Conservation (phyloP, 306 rosid genomes). For the Dalbergia cultrata region DNA sequence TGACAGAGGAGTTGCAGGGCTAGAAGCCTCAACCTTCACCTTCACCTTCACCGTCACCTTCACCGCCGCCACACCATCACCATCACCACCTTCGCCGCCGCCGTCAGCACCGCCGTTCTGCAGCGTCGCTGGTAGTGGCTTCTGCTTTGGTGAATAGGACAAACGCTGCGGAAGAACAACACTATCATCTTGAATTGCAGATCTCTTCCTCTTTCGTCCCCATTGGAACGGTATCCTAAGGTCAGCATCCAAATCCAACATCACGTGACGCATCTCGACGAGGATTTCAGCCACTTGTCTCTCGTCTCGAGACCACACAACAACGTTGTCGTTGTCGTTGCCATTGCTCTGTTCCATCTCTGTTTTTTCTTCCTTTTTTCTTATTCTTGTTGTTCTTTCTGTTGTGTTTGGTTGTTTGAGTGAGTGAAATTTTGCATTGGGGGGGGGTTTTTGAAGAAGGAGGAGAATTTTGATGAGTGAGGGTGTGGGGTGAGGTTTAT, state of each 20-base stretch:
- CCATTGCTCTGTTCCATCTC: not conserved
- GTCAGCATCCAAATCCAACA: not conserved
- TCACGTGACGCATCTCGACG: not conserved
- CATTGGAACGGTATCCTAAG: slow-evolving; percentile 40
- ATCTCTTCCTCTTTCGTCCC: slow-evolving; percentile 63
- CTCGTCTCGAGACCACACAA: not conserved
- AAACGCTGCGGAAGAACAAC: not conserved
- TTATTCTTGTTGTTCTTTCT: not conserved
- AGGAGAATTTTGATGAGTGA: not conserved
- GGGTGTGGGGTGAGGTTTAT: not conserved
- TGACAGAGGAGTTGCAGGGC: slow-evolving; percentile 61
- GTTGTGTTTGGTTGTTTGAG: not conserved
- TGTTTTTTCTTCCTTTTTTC: not conserved
- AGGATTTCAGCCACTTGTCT: not conserved
- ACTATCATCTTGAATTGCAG: slow-evolving; percentile 32
- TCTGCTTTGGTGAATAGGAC: not conserved
- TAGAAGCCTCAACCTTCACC: slow-evolving; percentile 42
- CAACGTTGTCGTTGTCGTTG: not conserved
- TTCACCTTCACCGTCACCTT: not conserved
- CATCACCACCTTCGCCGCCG: not conserved
- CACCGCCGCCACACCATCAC: too few relatives aligned
- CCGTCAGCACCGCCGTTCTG: not conserved
- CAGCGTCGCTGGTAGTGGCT: not conserved
- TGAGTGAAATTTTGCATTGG: not conserved
- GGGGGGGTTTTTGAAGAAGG: not conserved